These are phyloP conservation scores for Aureobasidium musti DNA, from an alignment of 2,329 filamentous ascomycete genomes.

Conservation along the genomic window DNA sequence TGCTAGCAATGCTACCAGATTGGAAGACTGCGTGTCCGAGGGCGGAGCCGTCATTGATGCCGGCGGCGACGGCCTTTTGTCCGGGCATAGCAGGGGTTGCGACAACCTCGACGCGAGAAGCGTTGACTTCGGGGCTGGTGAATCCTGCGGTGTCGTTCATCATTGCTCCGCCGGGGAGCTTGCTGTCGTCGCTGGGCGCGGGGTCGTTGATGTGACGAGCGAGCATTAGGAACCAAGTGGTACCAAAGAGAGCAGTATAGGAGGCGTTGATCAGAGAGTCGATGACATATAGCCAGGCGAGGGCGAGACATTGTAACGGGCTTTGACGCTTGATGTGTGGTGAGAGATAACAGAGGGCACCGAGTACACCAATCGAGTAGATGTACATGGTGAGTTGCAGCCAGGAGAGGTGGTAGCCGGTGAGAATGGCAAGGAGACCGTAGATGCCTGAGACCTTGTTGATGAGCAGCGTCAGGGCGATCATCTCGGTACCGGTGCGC, in stretches of 20 bases:
- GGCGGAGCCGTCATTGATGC: conserved; percentile 42
- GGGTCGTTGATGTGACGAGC: conserved; percentile 56
- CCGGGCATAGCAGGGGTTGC: conserved; percentile 51
- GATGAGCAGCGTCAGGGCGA: conserved; percentile 78
- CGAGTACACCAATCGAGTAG: conserved; percentile 74
- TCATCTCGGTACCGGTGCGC: conserved; percentile 81
- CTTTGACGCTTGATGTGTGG: conserved; percentile 78
- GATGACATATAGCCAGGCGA: conserved; percentile 82
- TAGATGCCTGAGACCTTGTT: conserved; percentile 93
- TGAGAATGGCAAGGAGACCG: conserved; percentile 83
- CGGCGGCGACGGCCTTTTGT: conserved; percentile 57
- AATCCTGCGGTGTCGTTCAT: conserved; percentile 67
- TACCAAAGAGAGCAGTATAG: conserved; percentile 79
- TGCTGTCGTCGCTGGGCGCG: conserved; percentile 32
- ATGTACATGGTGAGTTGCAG: conserved; percentile 90
- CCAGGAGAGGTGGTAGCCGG: conserved; percentile 78
- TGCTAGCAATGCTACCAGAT: conserved; percentile 70
- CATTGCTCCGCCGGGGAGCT: conserved; percentile 55
- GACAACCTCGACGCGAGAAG: conserved; percentile 58
- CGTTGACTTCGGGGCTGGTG: conserved; percentile 61
- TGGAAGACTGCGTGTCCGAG: conserved; percentile 67
- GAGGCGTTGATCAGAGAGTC: conserved; percentile 79
- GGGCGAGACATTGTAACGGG: conserved; percentile 74
- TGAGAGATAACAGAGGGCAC: conserved; percentile 67
- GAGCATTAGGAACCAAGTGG: conserved; percentile 82